Conservation (phyloP, 2,329 filamentous ascomycete species). For the Diaporthe citri region DNA sequence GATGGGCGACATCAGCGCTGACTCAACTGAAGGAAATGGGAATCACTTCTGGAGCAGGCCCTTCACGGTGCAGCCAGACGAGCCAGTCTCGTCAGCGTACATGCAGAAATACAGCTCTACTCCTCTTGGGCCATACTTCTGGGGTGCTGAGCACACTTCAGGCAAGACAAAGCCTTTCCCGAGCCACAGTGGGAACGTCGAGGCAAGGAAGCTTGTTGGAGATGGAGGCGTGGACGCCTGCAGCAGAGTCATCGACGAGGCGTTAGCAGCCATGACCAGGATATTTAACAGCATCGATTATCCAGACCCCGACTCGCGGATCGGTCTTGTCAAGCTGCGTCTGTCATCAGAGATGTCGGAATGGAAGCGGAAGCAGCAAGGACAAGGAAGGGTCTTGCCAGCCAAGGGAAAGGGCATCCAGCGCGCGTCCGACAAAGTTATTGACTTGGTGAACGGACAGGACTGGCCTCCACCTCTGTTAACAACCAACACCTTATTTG, state of each 20-base stretch:
- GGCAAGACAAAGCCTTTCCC: slow-evolving; percentile 1
- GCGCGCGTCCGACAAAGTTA: slow-evolving; percentile 1
- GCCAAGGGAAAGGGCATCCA: slow-evolving; percentile 11
- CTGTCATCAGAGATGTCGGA: not conserved
- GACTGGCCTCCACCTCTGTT: not conserved
- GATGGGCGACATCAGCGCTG: not conserved
- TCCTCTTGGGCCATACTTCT: slow-evolving; percentile 4
- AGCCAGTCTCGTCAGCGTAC: slow-evolving; percentile 8
- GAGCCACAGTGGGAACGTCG: slow-evolving; percentile 5
- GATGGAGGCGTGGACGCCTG: slow-evolving; percentile 22
- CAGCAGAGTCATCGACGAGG: slow-evolving; percentile 18
- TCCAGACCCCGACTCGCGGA: not conserved
- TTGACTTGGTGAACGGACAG: not conserved
- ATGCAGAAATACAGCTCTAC: slow-evolving; percentile 14
- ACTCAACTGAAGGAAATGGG: not conserved
- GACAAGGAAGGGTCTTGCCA: slow-evolving; percentile 4
- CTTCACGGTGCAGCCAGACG: not conserved
- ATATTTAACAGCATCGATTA: slow-evolving; percentile 4
- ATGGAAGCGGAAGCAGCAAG: slow-evolving; percentile 13
- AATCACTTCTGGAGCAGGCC: not conserved
- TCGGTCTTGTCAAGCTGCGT: slow-evolving; percentile 6
- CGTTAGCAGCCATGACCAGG: not conserved
- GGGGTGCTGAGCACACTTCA: slow-evolving; percentile 7
- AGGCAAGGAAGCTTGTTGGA: not conserved
- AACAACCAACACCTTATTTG: slow-evolving; percentile 10